Evolutionary conservation across 352 stramenopile genomes (phyloP).

Genomic region (Thraustochytrium striatum): DNA sequence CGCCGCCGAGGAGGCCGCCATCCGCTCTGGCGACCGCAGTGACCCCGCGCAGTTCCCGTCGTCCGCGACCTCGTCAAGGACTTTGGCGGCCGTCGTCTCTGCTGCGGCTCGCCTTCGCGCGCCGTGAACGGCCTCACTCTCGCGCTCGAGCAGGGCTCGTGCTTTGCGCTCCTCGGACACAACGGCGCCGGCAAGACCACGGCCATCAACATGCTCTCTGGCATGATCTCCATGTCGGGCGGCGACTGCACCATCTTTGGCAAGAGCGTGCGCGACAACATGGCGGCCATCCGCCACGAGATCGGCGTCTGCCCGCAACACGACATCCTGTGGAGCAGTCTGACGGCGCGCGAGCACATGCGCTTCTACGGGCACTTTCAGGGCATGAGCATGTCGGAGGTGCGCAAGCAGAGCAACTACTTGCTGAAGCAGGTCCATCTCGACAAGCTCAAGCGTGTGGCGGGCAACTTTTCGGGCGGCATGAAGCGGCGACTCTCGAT

Average conservation of each 20-base stretch:
- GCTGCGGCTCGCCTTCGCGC: too few relatives aligned
- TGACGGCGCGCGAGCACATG: conserved; percentile 91
- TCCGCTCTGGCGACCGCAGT: too few relatives aligned
- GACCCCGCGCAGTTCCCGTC: too few relatives aligned
- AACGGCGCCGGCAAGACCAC: conserved; percentile 88
- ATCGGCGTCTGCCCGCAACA: conserved; percentile 93
- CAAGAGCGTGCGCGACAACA: conserved; percentile 66
- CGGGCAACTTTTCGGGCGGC: conserved; percentile 62
- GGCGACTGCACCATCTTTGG: conserved; percentile 61
- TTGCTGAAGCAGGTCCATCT: conserved; percentile 82
- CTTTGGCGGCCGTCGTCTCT: too few relatives aligned
- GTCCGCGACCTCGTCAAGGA: too few relatives aligned
- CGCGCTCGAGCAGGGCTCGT: conserved; percentile 75
- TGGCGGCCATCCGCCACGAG: conserved; percentile 78
- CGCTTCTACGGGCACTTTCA: conserved; percentile 85
- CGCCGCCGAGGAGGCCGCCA: too few relatives aligned
- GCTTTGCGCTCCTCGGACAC: conserved; percentile 85
- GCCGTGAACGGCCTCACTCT: conserved; percentile 51
- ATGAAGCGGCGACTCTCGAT: conserved; percentile 74
- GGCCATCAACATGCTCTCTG: conserved; percentile 83
- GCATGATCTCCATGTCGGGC: conserved; percentile 46
- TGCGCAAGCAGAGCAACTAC: conserved; percentile 68
- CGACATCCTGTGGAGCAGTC: conserved; percentile 84
- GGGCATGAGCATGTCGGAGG: conserved; percentile 67
- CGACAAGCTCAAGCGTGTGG: conserved; percentile 60